A percentile compares a stretch with the other conserved stretches of the same genome.
Evolutionary conservation across 768 basidiomycete species (phyloP).

Genomic region (Pilatotrama ljubarskyi): DNA sequence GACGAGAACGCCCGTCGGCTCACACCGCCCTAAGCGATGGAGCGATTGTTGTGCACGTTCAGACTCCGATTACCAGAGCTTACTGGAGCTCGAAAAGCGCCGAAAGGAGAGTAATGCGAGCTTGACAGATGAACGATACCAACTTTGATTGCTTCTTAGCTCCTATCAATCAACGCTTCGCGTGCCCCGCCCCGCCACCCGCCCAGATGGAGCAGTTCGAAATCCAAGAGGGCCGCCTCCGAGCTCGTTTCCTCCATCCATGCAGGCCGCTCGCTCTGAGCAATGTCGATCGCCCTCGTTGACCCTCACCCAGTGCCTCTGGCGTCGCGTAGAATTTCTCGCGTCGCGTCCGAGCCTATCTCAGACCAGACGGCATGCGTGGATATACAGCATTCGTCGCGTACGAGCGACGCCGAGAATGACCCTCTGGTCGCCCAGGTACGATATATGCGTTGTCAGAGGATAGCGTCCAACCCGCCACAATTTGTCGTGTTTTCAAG

Average conservation of each 20-base stretch:
- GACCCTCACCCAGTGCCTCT: not conserved
- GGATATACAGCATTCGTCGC: not conserved
- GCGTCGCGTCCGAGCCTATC: conserved; percentile 11
- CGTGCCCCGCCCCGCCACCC: not conserved
- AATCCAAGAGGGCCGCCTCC: not conserved
- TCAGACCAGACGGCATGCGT: not conserved
- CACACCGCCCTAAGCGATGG: not conserved
- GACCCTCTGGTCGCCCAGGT: conserved; percentile 15
- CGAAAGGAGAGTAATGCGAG: not conserved
- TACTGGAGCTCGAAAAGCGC: not conserved
- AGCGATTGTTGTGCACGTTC: not conserved
- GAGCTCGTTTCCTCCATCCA: not conserved
- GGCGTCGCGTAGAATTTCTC: conserved; percentile 1
- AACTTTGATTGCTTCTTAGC: conserved; percentile 9
- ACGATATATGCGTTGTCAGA: not conserved
- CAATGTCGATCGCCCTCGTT: conserved; percentile 7
- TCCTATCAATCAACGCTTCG: conserved; percentile 16
- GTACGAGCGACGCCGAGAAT: not conserved
- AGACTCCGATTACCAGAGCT: conserved; percentile 12
- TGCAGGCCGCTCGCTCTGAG: not conserved
- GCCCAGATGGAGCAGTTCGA: not conserved
- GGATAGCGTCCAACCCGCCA: not conserved
- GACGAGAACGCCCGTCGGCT: conserved; percentile 18
- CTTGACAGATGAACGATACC: conserved; percentile 1
- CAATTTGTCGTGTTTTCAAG: conserved; percentile 27